Evolutionary conservation across 345 rosid genomes (phyloP), one percentile per base, ranked within the genome.

Genomic region (Anastatica hierochuntica): DNA sequence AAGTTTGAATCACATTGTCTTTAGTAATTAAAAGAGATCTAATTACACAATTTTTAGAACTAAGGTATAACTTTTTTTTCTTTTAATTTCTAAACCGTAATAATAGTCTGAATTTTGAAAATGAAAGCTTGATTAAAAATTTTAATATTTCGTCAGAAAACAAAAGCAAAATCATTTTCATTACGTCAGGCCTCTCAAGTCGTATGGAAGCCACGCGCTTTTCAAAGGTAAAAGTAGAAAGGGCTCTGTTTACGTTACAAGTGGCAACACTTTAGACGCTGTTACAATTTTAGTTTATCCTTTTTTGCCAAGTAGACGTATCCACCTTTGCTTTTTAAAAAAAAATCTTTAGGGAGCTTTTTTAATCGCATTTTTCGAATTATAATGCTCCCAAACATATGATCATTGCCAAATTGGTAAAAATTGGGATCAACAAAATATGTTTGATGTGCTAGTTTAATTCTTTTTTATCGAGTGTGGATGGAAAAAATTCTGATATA

Each of bases 341-440:
- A n/a, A n/a, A n/a, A n/a, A n/a, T n/a, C 33, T 29, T 29, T 2
- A 21, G 24, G 24, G 5, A 21, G 24, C 2, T 5, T 21, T 21
- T 21, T 21, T 21, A 21, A 21, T 21, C 24, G 3, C 24, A 21
- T 21, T 21, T 2, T 21, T 21, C 5, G 3, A 2, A 21, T 2
- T 21, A 5, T 21, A 5, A 21, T 21, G 64, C 16, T 60, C n/a
- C 1, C 6, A 7, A 57, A 15, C 41, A 39, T 19, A 39, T 47
- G 39, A 26, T 36, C 39, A 37, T 58, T 58, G 47, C 39, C 55
- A 38, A 59, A n/a, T 24, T 59, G 47, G 33, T 30, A 29, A 29
- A 20, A 49, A 11, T 60, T 47, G 39, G 12, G 6, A 43, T 21
- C 34, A 9, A 43, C 34, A 14, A 14, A 56, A 10, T 1, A 21